These are phyloP conservation scores for Filobasidium wieringae DNA, from an alignment of 768 basidiomycete genomes.

Conservation along the genomic window DNA sequence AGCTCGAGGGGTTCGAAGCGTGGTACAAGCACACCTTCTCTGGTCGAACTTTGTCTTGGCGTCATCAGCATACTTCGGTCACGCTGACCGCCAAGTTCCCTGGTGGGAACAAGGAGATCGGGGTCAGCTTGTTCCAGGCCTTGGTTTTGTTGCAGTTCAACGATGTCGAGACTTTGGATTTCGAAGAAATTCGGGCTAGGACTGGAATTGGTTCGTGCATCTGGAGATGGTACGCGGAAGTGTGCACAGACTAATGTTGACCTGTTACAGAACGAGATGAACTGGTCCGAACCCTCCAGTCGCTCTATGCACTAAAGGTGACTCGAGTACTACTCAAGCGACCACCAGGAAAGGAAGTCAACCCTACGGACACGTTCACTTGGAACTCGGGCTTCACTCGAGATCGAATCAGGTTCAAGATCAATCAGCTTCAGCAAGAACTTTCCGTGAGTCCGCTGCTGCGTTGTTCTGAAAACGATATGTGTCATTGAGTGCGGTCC, in stretches of 20 bases:
- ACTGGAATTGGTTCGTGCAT: slow-evolving; percentile 59
- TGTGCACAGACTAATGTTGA: background rate
- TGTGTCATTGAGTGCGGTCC: background rate
- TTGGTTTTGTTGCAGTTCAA: slow-evolving; percentile 81
- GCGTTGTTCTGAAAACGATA: background rate
- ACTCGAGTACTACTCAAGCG: slow-evolving; percentile 74
- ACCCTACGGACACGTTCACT: slow-evolving; percentile 60
- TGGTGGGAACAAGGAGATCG: slow-evolving; percentile 60
- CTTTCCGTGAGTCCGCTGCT: slow-evolving; percentile 57
- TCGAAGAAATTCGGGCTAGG: slow-evolving; percentile 54
- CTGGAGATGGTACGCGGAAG: background rate
- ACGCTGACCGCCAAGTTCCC: slow-evolving; percentile 60
- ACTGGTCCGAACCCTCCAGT: slow-evolving; percentile 74
- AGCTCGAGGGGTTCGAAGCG: slow-evolving; percentile 51
- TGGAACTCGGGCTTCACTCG: slow-evolving; percentile 79
- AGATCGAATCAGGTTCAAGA: slow-evolving; percentile 64
- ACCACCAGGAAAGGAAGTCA: slow-evolving; percentile 65
- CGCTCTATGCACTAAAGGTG: slow-evolving; percentile 62
- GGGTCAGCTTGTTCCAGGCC: slow-evolving; percentile 81
- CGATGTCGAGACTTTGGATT: slow-evolving; percentile 50
- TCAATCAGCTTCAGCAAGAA: slow-evolving; percentile 91
- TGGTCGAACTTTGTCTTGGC: slow-evolving; percentile 67
- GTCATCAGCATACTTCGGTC: slow-evolving; percentile 73
- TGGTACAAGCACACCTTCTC: slow-evolving; percentile 74
- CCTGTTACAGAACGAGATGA: slow-evolving; percentile 39